Evolutionary conservation across 2,329 filamentous ascomycete genomes (phyloP).

Genomic region (Paecilomyces variotii): DNA sequence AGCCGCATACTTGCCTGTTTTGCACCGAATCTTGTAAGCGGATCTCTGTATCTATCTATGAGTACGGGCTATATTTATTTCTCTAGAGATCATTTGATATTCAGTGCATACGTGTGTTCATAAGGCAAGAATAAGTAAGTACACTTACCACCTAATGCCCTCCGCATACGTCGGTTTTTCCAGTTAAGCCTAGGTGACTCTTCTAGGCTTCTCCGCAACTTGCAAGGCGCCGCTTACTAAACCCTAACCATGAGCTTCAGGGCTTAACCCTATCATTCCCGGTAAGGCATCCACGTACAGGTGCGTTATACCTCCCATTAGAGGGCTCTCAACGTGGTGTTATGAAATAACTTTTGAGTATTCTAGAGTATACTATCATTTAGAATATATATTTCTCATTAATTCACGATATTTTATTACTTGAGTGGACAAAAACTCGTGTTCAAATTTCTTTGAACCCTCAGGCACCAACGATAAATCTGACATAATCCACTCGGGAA

Average conservation of each 20-base stretch:
- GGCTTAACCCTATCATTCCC: slow-evolving; percentile 14
- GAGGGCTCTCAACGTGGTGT: neutral
- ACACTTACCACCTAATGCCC: neutral
- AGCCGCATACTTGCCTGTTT: too few relatives aligned
- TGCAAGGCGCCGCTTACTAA: neutral
- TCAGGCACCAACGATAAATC: slow-evolving; percentile 7
- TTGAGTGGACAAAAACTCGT: neutral
- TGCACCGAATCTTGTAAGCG: too few relatives aligned
- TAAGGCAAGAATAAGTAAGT: neutral
- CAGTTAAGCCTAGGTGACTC: neutral
- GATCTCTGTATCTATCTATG: too few relatives aligned
- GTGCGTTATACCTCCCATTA: neutral
- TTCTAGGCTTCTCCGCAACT: neutral
- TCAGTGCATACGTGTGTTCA: neutral
- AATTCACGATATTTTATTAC: neutral
- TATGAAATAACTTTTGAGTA: neutral
- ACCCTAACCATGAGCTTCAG: slow-evolving; percentile 3
- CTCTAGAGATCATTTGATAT: neutral
- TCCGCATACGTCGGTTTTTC: neutral
- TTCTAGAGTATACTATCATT: neutral
- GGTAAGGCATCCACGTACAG: slow-evolving; percentile 4
- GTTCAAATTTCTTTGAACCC: neutral
- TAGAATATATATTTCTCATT: neutral
- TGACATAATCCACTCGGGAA: neutral
- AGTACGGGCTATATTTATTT: too few relatives aligned